Evolutionary conservation across 2,329 filamentous ascomycete genomes (phyloP), one percentile per base, ranked within the genome.

Genomic region (Calonectria pseudoreteaudii): DNA sequence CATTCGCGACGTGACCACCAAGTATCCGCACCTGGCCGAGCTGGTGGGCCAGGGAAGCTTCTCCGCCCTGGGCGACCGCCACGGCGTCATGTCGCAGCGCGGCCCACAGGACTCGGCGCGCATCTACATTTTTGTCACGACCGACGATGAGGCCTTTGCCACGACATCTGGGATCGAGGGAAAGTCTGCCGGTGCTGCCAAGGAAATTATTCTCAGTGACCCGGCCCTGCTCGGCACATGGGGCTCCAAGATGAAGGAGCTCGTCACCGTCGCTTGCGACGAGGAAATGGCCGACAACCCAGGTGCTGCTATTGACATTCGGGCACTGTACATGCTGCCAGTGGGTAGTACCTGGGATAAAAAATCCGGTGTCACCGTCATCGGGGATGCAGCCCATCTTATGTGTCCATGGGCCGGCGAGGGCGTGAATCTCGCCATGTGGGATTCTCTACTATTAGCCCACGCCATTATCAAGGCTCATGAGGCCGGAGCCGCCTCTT

Each of bases 371-470:
- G 82, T 87, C 4, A 89, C 90, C 0, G 80, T 91, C 16, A 80
- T 91, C 23, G 90, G 90, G 4, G 89, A 91, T 76, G 88, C 89
- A 0, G 89, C 89, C 10, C 89, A 91, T 79, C 76, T 90, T 16
- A 88, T 90, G 85, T 86, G 86, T 4, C 87, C 88, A 0, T 88
- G 86, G 71, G 86, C 86, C 0, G 90, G 90, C 4, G 88, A 89
- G 64, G 89, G 90, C 1, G 89, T 90, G 47, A 91, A 91, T 75
- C 77, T 86, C 3, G 88, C 86, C 0, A 87, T 91, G 86, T 80
- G 82, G 44, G 89, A 91, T 77, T 83, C 88, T 0, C 76, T 89
- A n/a, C 81, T 87, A 18, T 80, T 91, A 4, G 50, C 74, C 1
- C 85, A 83, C 0, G 56, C 80, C 16, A 82, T 83, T 20, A 82